These are phyloP conservation scores for Salvia rosmarinus DNA, from an alignment of 257 asterid species.

Conservation along the genomic window DNA sequence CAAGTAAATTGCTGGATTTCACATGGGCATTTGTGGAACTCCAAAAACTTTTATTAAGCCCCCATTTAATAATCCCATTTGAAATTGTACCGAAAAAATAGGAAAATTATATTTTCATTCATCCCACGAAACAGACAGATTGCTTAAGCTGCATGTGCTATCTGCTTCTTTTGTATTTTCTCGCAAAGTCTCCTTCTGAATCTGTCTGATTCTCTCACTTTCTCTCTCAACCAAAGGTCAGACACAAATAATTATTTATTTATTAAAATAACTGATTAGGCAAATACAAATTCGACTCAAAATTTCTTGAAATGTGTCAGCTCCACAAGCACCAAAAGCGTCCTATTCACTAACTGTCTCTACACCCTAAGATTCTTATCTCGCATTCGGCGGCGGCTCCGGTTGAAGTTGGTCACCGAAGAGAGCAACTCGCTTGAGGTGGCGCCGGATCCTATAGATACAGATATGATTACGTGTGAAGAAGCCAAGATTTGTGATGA, in stretches of 20 bases:
- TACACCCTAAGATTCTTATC: conserved; percentile 42
- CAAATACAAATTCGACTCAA: conserved; percentile 33
- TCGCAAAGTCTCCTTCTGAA: conserved; percentile 52
- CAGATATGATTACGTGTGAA: conserved; percentile 1
- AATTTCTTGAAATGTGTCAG: conserved; percentile 45
- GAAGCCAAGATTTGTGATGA: conserved; percentile 27
- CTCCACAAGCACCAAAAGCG: conserved; percentile 44
- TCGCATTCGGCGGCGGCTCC: conserved; percentile 49
- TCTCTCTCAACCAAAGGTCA: conserved; percentile 46
- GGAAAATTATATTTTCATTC: neutral
- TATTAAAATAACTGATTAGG: conserved; percentile 1
- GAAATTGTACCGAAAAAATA: conserved; percentile 16
- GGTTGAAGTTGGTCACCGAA: conserved; percentile 35
- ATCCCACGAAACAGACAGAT: conserved; percentile 38
- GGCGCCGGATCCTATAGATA: conserved; percentile 20
- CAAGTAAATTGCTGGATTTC: conserved; percentile 32
- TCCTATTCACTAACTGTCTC: conserved; percentile 42
- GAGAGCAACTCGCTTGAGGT: conserved; percentile 34
- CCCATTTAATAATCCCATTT: conserved; percentile 7
- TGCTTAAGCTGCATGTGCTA: conserved; percentile 58
- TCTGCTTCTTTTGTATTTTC: conserved; percentile 53
- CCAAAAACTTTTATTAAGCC: neutral
- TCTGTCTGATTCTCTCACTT: conserved; percentile 45
- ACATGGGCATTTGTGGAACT: conserved; percentile 34
- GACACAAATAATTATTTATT: conserved; percentile 8